These are phyloP conservation scores for Santalum album DNA, from an alignment of 164 flowering plant genomes.

Conservation along the genomic window DNA sequence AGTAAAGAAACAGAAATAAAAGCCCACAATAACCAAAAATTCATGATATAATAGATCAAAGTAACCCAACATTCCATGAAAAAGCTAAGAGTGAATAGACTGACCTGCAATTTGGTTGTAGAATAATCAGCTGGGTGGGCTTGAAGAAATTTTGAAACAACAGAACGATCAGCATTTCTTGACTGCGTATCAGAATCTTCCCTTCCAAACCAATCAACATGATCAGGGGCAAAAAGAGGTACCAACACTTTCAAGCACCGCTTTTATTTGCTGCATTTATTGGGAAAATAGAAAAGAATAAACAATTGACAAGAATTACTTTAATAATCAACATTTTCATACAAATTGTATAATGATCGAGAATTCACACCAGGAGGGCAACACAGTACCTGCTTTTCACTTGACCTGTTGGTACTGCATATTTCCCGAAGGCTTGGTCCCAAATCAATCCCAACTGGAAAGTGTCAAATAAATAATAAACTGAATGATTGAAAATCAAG, in stretches of 20 bases:
- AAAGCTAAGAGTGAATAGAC: background rate
- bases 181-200: slow-evolving; percentile 38
- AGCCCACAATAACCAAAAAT: background rate
- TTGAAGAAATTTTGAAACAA: slow-evolving; percentile 71
- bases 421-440: slow-evolving; percentile 80
- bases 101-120: slow-evolving; percentile 78
- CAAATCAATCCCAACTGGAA: slow-evolving; percentile 47
- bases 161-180: slow-evolving; percentile 65
- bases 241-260: slow-evolving; percentile 75
- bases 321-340: background rate
- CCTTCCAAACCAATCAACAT: slow-evolving; percentile 68
- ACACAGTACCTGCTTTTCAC: slow-evolving; percentile 80
- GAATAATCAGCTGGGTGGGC: slow-evolving; percentile 77
- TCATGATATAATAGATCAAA: no score
- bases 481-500: no score
- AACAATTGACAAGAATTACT: background rate
- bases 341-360: no score
- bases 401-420: slow-evolving; percentile 76
- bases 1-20: background rate
- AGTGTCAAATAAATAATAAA: background rate
- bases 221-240: slow-evolving; percentile 68
- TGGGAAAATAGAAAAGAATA: background rate
- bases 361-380: background rate
- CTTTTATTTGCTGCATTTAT: slow-evolving; percentile 73
- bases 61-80: no score